Evolutionary conservation across 2,329 filamentous ascomycete species (phyloP).

Genomic region (Remersonia thermophila): DNA sequence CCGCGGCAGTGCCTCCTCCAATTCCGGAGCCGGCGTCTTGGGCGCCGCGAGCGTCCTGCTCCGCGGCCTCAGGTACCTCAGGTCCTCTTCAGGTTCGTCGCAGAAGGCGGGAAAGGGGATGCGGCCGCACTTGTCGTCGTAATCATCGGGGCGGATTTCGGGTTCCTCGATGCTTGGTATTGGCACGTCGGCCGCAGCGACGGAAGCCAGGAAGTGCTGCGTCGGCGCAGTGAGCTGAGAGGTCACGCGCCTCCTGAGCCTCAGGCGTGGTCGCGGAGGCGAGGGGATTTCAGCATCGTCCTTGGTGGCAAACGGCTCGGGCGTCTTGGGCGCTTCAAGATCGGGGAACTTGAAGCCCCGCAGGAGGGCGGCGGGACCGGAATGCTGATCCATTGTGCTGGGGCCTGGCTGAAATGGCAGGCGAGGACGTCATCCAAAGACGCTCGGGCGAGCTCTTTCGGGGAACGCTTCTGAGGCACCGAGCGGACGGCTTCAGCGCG

Average conservation of each 20-base stretch:
- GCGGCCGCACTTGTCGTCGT: conserved; percentile 18
- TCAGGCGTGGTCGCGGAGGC: conserved; percentile 41
- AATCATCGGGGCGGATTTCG: neutral
- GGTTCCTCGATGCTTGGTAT: conserved; percentile 53
- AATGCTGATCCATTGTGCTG: conserved; percentile 36
- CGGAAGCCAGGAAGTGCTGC: conserved; percentile 54
- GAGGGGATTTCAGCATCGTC: conserved; percentile 31
- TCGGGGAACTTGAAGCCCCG: conserved; percentile 29
- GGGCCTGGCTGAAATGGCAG: conserved; percentile 8
- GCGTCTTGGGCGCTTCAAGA: conserved; percentile 34
- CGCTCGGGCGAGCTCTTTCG: neutral
- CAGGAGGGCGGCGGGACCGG: conserved; percentile 32
- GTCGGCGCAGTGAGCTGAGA: conserved; percentile 45
- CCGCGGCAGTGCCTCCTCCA: conserved; percentile 31
- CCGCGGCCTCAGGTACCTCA: conserved; percentile 21
- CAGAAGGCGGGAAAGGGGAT: conserved; percentile 11
- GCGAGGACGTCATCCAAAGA: conserved; percentile 14
- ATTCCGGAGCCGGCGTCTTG: conserved; percentile 44
- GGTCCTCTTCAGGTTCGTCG: conserved; percentile 19
- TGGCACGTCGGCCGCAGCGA: conserved; percentile 51
- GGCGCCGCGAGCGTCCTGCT: conserved; percentile 39
- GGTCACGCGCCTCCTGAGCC: conserved; percentile 42
- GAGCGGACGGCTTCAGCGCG: neutral
- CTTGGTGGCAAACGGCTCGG: conserved; percentile 33
- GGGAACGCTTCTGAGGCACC: neutral